Evolutionary conservation across 768 basidiomycete species (phyloP).

Genomic region (Suillus subalutaceus): DNA sequence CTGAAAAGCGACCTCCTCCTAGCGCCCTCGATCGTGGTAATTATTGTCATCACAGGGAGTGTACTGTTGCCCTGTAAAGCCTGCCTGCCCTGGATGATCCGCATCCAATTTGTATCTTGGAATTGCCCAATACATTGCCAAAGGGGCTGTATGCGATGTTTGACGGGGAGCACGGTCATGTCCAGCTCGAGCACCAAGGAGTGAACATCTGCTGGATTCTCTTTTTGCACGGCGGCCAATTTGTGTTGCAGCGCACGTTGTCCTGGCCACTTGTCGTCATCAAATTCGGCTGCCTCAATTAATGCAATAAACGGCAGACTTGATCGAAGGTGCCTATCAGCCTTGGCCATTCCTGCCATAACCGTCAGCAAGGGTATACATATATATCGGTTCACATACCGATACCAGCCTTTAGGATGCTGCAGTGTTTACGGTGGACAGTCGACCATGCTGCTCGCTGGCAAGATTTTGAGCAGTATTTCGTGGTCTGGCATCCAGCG

Average conservation of each 20-base stretch:
- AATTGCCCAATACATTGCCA: neutral
- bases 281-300: neutral
- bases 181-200: constrained; percentile 2
- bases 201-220: constrained; percentile 1
- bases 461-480: constrained; percentile 2
- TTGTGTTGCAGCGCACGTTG: neutral
- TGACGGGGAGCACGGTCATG: neutral
- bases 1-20: constrained; percentile 2
- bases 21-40: constrained; percentile 4
- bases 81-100: neutral
- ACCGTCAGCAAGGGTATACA: neutral
- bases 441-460: neutral
- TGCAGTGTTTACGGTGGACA: neutral
- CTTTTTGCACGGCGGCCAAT: neutral
- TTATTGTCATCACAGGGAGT: constrained; percentile 1
- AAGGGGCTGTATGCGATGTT: constrained; percentile 4
- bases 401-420: neutral
- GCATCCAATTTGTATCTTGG: neutral
- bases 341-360: constrained; percentile 6
- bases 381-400: neutral
- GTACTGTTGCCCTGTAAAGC: neutral
- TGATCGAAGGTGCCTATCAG: neutral
- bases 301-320: constrained; percentile 2
- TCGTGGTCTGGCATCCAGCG: constrained; percentile 2
- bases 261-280: constrained; percentile 3